A percentile compares a stretch with the other conserved stretches of the same genome.
Evolutionary conservation across 1,284 basidiomycete genomes (phyloP).

Genomic region (Trametes versicolor): DNA sequence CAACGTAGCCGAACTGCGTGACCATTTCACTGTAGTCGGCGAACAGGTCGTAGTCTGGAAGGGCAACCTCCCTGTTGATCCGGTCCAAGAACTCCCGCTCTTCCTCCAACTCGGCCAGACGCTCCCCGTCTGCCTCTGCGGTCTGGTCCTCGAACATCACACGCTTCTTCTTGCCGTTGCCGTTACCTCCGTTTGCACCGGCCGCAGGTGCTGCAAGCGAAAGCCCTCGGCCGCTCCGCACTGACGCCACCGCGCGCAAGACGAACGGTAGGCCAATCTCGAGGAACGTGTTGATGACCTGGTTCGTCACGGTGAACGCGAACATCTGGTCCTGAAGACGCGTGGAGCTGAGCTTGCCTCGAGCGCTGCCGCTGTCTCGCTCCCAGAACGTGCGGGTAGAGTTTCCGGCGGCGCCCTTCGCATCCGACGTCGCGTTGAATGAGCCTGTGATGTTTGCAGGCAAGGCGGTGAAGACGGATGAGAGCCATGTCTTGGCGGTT

Average conservation of each 20-base stretch:
- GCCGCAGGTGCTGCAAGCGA: slow-evolving; percentile 35
- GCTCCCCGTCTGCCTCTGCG: slow-evolving; percentile 33
- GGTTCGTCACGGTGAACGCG: slow-evolving; percentile 94
- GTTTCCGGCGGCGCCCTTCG: slow-evolving; percentile 11
- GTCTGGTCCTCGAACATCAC: slow-evolving; percentile 78
- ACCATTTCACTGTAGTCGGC: slow-evolving; percentile 96
- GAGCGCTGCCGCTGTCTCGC: slow-evolving; percentile 56
- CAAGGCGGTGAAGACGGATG: slow-evolving; percentile 34
- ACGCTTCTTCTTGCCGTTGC: slow-evolving; percentile 64
- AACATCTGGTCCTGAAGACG: slow-evolving; percentile 94
- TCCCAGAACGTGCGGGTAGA: slow-evolving; percentile 56
- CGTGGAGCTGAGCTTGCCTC: slow-evolving; percentile 68
- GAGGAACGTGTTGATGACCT: slow-evolving; percentile 83
- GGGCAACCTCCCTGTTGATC: slow-evolving; percentile 79
- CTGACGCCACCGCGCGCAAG: slow-evolving; percentile 67
- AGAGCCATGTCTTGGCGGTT: slow-evolving; percentile 34
- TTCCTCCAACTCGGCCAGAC: slow-evolving; percentile 60
- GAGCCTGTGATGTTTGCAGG: slow-evolving; percentile 33
- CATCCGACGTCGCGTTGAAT: slow-evolving; percentile 26
- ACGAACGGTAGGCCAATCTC: slow-evolving; percentile 90
- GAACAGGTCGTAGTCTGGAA: slow-evolving; percentile 87
- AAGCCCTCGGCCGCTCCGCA: slow-evolving; percentile 53
- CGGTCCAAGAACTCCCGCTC: slow-evolving; percentile 81
- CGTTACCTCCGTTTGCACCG: slow-evolving; percentile 34
- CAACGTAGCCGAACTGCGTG: slow-evolving; percentile 93